These are phyloP conservation scores for Populus hybrid DNA, from an alignment of 441 rosid species.

Conservation along the genomic window DNA sequence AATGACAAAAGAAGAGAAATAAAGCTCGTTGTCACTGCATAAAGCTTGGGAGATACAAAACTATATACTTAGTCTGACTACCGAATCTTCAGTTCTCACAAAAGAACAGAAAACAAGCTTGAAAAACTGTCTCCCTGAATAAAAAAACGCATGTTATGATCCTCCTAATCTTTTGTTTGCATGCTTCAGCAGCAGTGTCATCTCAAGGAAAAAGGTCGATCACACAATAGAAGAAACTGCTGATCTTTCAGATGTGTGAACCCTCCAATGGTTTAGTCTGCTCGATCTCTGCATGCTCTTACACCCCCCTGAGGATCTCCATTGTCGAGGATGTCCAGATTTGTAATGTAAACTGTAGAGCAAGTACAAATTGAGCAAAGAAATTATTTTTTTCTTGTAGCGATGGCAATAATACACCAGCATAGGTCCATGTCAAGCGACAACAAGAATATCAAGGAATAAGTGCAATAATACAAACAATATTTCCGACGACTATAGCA, in stretches of 20 bases:
- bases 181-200: constrained; percentile 32
- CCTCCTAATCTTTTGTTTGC: constrained; percentile 35
- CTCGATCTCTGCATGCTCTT: neutral
- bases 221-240: neutral
- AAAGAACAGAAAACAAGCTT: constrained; percentile 32
- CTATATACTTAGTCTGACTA: constrained; percentile 24
- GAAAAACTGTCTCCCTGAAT: constrained; percentile 25
- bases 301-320: neutral
- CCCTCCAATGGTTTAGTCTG: neutral
- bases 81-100: constrained; percentile 48
- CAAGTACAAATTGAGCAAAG: neutral
- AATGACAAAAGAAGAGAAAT: constrained; percentile 28
- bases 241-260: constrained; percentile 7
- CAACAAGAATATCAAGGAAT: neutral
- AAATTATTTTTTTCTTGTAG: neutral
- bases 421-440: neutral
- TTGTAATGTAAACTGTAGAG: neutral
- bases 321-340: too few relatives aligned
- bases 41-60: constrained; percentile 34
- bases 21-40: constrained; percentile 44
- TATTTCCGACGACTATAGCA: neutral
- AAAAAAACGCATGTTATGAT: constrained; percentile 9
- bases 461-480: neutral
- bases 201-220: neutral
- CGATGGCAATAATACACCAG: neutral